Base-by-base conservation (phyloP, 2,329 filamentous ascomycete genomes). In the Phaeosphaeriaceae sp. region DNA sequence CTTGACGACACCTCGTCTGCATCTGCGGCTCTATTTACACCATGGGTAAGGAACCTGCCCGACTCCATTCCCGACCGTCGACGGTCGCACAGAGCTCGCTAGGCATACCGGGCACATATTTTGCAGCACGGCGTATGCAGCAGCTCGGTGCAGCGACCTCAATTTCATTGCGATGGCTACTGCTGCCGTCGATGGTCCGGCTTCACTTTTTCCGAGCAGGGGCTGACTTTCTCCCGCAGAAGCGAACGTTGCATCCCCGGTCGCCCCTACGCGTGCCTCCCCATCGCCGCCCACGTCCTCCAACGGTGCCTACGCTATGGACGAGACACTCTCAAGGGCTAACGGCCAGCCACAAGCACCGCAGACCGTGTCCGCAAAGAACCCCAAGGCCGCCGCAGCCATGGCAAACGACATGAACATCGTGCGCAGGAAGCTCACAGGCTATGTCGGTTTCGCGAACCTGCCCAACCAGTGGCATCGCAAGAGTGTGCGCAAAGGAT, bases 381-480 rank as follows among this genome's bases (percentile, higher is more conserved):
- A 89, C 72, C 87, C 87, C 57, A 89, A 89, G 74, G 78, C 78
- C 59, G 81, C 82, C 60, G 79, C 83, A 54, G 74, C 81, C 70
- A 75, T 82, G 67, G 78, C 81, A 52, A 78, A 78, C 67, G 76
- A 85, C 68, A 90, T 90, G 85, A 98, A 99, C 85, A 96, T 99
- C 79, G 94, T 99, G 73, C 92, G 95, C 81, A 89, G 95, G 81
- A 99, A 99, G 86, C 85, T 99, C 78, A 98, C 95, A 51, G 95
- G 95, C 76, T 99, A 98, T 75, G 95, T 99, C 75, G 95, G 95
- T 68, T 99, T 99, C 77, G 95, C 95, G 80, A 99, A 99, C 80
- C 83, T 99, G 78, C 95, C 95, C 66, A 99, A 99, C 84, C 95
- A 99, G 83, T 99, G 95, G 95, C 95, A 99, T 86, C 94, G 95